Evolutionary conservation across 768 basidiomycete genomes (phyloP).

Genomic region (Vararia minispora): DNA sequence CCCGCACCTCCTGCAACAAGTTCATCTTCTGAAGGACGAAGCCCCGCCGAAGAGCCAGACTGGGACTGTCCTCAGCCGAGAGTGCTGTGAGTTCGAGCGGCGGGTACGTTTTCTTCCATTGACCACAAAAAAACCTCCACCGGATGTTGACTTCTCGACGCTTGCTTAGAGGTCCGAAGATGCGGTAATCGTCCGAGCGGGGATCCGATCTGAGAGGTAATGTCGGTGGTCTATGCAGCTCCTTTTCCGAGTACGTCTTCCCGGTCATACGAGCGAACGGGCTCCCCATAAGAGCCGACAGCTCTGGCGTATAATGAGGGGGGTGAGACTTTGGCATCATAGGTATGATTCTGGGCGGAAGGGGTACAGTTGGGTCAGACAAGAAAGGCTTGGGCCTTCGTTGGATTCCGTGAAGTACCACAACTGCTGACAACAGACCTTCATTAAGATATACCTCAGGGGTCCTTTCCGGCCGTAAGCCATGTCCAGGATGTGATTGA

Average conservation of each 20-base stretch:
- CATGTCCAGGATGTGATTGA: conserved; percentile 46
- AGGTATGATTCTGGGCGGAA: conserved; percentile 39
- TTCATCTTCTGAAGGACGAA: conserved; percentile 6
- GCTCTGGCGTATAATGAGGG: conserved; percentile 53
- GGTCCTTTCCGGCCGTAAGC: conserved; percentile 74
- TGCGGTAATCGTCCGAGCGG: conserved; percentile 41
- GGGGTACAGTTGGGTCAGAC: conserved; percentile 29
- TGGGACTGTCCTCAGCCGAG: too few species aligned
- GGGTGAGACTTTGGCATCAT: conserved; percentile 43
- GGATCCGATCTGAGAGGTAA: conserved; percentile 49
- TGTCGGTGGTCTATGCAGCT: conserved; percentile 38
- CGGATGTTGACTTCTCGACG: conserved; percentile 65
- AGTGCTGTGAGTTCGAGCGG: conserved; percentile 51
- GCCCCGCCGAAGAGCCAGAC: too few species aligned
- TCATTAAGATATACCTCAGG: conserved; percentile 54
- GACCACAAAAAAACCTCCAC: conserved; percentile 48
- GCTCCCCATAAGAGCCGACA: conserved; percentile 52
- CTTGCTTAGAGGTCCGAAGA: conserved; percentile 60
- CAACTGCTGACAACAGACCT: conserved; percentile 41
- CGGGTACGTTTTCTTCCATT: conserved; percentile 44
- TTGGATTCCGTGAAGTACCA: background rate
- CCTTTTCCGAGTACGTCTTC: conserved; percentile 29
- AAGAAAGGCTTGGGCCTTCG: conserved; percentile 38
- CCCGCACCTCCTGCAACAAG: conserved; percentile 32
- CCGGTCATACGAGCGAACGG: conserved; percentile 29